phyloP scores from a whole-genome alignment of 2,329 filamentous ascomycete genomes.

The Colletotrichum tropicale region DNA sequence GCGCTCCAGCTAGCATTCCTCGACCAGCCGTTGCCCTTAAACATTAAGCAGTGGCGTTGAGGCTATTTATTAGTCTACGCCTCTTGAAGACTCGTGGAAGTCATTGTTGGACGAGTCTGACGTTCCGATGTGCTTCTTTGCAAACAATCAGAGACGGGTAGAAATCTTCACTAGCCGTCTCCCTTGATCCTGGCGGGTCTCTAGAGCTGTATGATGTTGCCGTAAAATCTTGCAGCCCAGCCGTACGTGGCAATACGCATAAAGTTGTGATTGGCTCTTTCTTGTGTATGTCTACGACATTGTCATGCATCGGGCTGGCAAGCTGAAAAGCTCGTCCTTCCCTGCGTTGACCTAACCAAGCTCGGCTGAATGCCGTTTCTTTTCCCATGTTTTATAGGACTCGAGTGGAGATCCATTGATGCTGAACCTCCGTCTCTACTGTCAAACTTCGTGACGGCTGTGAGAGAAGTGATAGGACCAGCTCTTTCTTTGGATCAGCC shows the following conservation, averaged over 20 bases:
- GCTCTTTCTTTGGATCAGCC: background rate
- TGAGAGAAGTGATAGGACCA: background rate
- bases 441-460: background rate
- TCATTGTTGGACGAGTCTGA: background rate
- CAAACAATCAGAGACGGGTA: background rate
- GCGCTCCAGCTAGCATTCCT: background rate
- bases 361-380: constrained; percentile 6
- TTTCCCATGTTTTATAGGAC: background rate
- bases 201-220: background rate
- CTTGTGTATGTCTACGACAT: constrained; percentile 16
- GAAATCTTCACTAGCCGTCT: background rate
- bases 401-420: background rate
- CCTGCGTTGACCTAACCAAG: background rate
- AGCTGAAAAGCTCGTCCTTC: background rate
- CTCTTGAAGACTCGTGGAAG: background rate
- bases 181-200: constrained; percentile 10
- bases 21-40: constrained; percentile 3
- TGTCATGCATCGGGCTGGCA: background rate
- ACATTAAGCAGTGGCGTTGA: background rate
- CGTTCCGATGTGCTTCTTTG: background rate
- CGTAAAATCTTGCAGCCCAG: background rate
- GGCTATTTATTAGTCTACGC: background rate
- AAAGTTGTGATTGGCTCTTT: background rate
- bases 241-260: background rate
- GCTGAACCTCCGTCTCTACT: background rate